phyloP scores from a whole-genome alignment of 2,329 filamentous ascomycete species.

The Didymella sp. region DNA sequence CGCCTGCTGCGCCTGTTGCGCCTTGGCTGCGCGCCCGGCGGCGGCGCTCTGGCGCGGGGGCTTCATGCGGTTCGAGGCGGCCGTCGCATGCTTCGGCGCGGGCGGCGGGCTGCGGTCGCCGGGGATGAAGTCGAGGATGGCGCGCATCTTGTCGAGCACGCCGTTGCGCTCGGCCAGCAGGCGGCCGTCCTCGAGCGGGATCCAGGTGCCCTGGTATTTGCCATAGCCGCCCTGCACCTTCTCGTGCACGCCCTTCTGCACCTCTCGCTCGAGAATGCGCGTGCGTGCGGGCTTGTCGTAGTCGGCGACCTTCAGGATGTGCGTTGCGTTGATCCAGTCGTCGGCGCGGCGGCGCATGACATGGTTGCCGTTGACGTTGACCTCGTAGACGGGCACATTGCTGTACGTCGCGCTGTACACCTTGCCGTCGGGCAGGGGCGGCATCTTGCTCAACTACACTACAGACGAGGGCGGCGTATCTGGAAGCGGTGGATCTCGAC shows the following conservation, averaged over 20 bases:
- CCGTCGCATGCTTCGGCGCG: conserved; percentile 84
- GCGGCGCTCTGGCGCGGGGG: conserved; percentile 71
- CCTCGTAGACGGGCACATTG: conserved; percentile 94
- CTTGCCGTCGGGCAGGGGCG: conserved; percentile 50
- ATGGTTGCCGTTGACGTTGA: conserved; percentile 85
- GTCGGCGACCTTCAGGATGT: conserved; percentile 95
- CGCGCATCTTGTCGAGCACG: conserved; percentile 79
- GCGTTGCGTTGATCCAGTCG: conserved; percentile 99
- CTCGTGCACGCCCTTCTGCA: conserved; percentile 95
- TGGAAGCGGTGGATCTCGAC: too few species aligned
- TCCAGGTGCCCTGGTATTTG: conserved; percentile 99
- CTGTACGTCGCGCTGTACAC: conserved; percentile 72
- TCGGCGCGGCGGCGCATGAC: conserved; percentile 94
- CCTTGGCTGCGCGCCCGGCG: conserved; percentile 52
- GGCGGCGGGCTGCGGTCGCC: conserved; percentile 89
- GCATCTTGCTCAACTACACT: too few species aligned
- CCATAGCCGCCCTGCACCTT: conserved; percentile 98
- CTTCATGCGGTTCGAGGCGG: conserved; percentile 77
- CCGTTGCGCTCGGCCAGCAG: conserved; percentile 85
- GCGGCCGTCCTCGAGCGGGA: conserved; percentile 83
- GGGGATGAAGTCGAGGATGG: conserved; percentile 88
- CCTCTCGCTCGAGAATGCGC: conserved; percentile 92
- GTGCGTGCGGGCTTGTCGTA: conserved; percentile 97
- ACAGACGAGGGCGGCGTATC: too few species aligned
- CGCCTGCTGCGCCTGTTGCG: background rate